Evolutionary conservation across 495 filamentous ascomycete species (phyloP).

Genomic region (Penicillium canariense): DNA sequence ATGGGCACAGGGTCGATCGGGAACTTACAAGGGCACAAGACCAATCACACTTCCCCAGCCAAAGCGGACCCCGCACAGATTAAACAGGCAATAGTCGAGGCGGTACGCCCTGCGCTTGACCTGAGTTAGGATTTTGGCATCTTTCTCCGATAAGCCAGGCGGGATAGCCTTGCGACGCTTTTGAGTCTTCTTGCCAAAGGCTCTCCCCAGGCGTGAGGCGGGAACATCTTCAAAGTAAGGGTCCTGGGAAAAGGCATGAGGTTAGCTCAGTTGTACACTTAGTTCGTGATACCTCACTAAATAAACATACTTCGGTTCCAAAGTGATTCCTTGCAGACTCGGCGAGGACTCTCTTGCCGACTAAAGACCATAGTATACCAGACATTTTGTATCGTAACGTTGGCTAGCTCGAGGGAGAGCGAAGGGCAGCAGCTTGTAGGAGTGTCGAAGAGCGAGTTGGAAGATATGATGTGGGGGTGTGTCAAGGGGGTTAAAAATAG

Average conservation of each 20-base stretch:
- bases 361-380: slow-evolving; percentile 49
- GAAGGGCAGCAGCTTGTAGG: background rate
- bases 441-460: background rate
- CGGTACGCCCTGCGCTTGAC: slow-evolving; percentile 78
- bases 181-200: slow-evolving; percentile 58
- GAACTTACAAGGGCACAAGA: slow-evolving; percentile 70
- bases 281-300: background rate
- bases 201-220: slow-evolving; percentile 60
- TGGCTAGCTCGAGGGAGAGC: background rate
- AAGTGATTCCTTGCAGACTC: slow-evolving; percentile 65
- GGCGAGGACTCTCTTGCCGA: slow-evolving; percentile 64
- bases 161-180: slow-evolving; percentile 68
- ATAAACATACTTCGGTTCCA: slow-evolving; percentile 58
- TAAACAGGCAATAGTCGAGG: slow-evolving; percentile 77
- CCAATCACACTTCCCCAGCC: slow-evolving; percentile 83
- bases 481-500: slow-evolving; percentile 23
- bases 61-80: slow-evolving; percentile 70
- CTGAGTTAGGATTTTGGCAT: slow-evolving; percentile 72
- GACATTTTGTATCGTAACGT: slow-evolving; percentile 43
- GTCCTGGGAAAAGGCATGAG: slow-evolving; percentile 43
- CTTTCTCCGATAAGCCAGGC: slow-evolving; percentile 71
- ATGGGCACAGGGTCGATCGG: background rate
- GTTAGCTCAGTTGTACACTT: slow-evolving; percentile 2
- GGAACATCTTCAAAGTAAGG: slow-evolving; percentile 74
- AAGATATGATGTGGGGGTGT: slow-evolving; percentile 22